Percentiles rank a stretch among this genome's conserved stretches.
Evolutionary conservation across 2,329 filamentous ascomycete species (phyloP).

Genomic region (Calonectria hawksworthii): DNA sequence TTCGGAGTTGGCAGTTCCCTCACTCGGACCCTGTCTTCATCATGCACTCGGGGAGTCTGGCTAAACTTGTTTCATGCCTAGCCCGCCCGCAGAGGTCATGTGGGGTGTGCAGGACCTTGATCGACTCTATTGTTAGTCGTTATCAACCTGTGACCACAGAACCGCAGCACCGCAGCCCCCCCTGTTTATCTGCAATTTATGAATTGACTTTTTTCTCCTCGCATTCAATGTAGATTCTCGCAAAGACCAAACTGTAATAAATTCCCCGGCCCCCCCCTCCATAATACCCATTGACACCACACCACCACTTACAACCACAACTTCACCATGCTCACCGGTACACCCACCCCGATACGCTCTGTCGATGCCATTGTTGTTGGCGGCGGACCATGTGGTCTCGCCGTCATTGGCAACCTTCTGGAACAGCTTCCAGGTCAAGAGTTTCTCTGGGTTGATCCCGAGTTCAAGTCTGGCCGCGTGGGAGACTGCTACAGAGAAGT

Average conservation of each 20-base stretch:
- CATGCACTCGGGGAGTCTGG: background rate
- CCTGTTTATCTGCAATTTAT: background rate
- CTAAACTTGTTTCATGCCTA: background rate
- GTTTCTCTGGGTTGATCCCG: slow-evolving; percentile 71
- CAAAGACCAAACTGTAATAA: background rate
- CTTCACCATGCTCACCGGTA: background rate
- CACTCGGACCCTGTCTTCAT: background rate
- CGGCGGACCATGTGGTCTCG: slow-evolving; percentile 60
- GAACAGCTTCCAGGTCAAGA: slow-evolving; percentile 60
- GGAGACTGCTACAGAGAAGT: slow-evolving; percentile 71
- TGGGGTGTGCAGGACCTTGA: slow-evolving; percentile 6
- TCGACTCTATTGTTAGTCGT: slow-evolving; percentile 6
- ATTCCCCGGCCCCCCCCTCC: background rate
- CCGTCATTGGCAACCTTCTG: slow-evolving; percentile 72
- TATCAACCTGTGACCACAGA: background rate
- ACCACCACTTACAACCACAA: background rate
- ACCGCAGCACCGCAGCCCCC: background rate
- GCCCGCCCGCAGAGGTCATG: background rate
- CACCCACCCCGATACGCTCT: slow-evolving; percentile 50
- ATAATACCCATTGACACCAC: background rate
- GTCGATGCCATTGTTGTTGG: slow-evolving; percentile 39
- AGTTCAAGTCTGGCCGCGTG: slow-evolving; percentile 67
- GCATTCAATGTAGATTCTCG: background rate
- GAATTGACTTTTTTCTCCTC: background rate
- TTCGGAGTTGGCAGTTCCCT: slow-evolving; percentile 1